phyloP scores from a whole-genome alignment of 2,329 filamentous ascomycete genomes.

The Aspergillus transmontanensis region DNA sequence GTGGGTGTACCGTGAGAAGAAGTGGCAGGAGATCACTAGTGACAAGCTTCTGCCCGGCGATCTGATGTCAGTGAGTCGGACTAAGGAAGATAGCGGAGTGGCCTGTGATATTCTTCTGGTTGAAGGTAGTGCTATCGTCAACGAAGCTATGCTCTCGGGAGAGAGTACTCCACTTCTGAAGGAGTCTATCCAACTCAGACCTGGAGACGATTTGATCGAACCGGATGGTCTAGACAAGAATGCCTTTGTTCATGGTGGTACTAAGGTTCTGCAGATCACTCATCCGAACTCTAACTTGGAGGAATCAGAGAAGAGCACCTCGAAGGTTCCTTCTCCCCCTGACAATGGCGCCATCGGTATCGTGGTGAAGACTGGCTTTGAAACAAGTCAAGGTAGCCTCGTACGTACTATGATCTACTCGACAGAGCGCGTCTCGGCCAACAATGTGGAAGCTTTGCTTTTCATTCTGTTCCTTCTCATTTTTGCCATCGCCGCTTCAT shows the following conservation, averaged over 20 bases:
- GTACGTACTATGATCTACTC: slow-evolving; percentile 99
- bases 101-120: slow-evolving; percentile 96
- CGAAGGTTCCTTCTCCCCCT: slow-evolving; percentile 79
- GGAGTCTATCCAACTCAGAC: slow-evolving; percentile 90
- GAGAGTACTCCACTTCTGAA: slow-evolving; percentile 97
- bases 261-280: slow-evolving; percentile 93
- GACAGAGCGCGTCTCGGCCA: slow-evolving; percentile 97
- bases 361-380: slow-evolving; percentile 96
- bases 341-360: slow-evolving; percentile 93
- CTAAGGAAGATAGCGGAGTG: slow-evolving; percentile 95
- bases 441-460: slow-evolving; percentile 92
- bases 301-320: slow-evolving; percentile 66
- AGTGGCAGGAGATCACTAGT: slow-evolving; percentile 86
- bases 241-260: slow-evolving; percentile 92
- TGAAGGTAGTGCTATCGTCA: slow-evolving; percentile 94
- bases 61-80: slow-evolving; percentile 85
- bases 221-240: slow-evolving; percentile 95
- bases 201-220: slow-evolving; percentile 77
- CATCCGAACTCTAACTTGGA: slow-evolving; percentile 75
- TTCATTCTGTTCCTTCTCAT: slow-evolving; percentile 97
- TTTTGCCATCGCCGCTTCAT: slow-evolving; percentile 95
- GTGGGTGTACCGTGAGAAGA: slow-evolving; percentile 83
- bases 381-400: slow-evolving; percentile 95
- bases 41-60: slow-evolving; percentile 93
- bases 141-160: slow-evolving; percentile 98